Percentiles rank a stretch among this genome's conserved stretches.
phyloP scores from a whole-genome alignment of 2,329 filamentous ascomycete species.

The Pezicula rhizophila region DNA sequence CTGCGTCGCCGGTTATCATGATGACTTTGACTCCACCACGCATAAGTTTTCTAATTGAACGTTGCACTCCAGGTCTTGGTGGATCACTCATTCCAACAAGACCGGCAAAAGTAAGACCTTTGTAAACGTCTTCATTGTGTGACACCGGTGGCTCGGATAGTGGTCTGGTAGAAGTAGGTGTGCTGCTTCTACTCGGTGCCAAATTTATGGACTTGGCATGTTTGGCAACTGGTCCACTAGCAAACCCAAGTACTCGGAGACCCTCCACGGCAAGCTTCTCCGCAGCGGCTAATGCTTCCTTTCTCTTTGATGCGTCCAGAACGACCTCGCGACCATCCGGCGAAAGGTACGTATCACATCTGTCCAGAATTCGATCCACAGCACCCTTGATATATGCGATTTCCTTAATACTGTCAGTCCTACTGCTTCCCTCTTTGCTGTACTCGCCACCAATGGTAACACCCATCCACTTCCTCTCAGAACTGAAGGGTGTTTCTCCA shows the following conservation, averaged over 20 bases:
- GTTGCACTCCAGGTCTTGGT: conserved; percentile 81
- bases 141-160: conserved; percentile 19
- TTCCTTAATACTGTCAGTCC: conserved; percentile 52
- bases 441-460: conserved; percentile 63
- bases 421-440: conserved; percentile 26
- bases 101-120: conserved; percentile 80
- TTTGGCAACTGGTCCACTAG: conserved; percentile 66
- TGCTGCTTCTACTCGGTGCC: conserved; percentile 41
- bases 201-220: conserved; percentile 33
- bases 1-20: conserved; percentile 97
- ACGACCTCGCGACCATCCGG: conserved; percentile 81
- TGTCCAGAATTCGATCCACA: conserved; percentile 76
- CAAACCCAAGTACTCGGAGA: conserved; percentile 86
- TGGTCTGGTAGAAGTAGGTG: conserved; percentile 34
- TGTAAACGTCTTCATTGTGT: conserved; percentile 70
- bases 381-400: conserved; percentile 95
- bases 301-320: conserved; percentile 67
- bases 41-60: conserved; percentile 84
- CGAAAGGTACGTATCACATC: conserved; percentile 87
- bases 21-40: conserved; percentile 93
- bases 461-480: conserved; percentile 98
- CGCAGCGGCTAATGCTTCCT: conserved; percentile 72
- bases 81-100: conserved; percentile 97
- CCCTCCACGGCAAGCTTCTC: conserved; percentile 85
- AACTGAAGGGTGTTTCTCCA: conserved; percentile 90